Conservation (phyloP, 2,329 filamentous ascomycete species). For the Colletotrichum tropicicola region DNA sequence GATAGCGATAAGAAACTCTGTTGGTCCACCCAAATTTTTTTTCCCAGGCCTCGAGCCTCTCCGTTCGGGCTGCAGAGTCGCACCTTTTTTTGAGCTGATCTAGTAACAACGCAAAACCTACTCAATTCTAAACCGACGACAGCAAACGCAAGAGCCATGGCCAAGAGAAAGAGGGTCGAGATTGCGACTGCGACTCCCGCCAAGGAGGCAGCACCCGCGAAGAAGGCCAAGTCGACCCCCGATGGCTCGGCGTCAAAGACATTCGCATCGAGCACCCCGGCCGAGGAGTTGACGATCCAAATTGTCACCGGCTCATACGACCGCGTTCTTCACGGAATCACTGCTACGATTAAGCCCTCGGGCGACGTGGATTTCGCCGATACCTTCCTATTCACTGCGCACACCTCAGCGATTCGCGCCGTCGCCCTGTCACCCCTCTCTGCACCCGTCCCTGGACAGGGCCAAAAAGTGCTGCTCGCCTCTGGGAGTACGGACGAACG, state of each 20-base stretch:
- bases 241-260: constrained; percentile 18
- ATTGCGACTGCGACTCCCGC: constrained; percentile 35
- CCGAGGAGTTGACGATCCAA: constrained; percentile 72
- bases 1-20: constrained; percentile 29
- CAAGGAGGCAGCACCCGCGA: constrained; percentile 35
- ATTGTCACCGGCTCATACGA: constrained; percentile 96
- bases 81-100: constrained; percentile 12
- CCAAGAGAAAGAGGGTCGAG: constrained; percentile 58
- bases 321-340: constrained; percentile 88
- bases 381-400: constrained; percentile 95
- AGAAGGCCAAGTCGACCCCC: constrained; percentile 43
- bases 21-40: constrained; percentile 23
- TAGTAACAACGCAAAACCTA: not conserved
- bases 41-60: not conserved
- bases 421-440: constrained; percentile 85
- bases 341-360: constrained; percentile 69
- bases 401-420: constrained; percentile 88
- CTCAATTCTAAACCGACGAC: constrained; percentile 1
- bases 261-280: constrained; percentile 1
- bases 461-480: constrained; percentile 88
- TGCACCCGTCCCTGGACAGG: constrained; percentile 64
- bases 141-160: constrained; percentile 42
- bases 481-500: constrained; percentile 93
- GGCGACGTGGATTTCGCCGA: constrained; percentile 76
- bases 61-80: not conserved